phyloP scores from a whole-genome alignment of 306 rosid genomes.

The Cicer yamashitae region DNA sequence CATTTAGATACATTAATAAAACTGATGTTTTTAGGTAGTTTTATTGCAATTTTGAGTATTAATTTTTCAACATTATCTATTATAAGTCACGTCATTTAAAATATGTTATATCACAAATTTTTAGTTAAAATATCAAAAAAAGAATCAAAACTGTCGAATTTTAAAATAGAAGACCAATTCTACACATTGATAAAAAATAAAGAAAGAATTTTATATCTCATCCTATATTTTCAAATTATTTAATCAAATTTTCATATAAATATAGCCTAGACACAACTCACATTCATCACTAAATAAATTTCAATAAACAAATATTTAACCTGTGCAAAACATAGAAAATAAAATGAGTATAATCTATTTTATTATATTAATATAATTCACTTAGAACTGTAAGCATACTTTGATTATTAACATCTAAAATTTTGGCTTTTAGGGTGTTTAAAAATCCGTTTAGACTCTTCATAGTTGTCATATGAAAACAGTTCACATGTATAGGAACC shows the following conservation, averaged over 20 bases:
- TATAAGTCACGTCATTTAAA: too few relatives aligned
- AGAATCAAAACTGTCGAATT: too few relatives aligned
- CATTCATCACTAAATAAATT: not conserved
- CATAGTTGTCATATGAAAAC: not conserved
- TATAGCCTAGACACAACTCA: not conserved
- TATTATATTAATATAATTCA: not conserved
- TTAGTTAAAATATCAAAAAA: too few relatives aligned
- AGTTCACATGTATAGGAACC: not conserved
- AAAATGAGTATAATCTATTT: not conserved
- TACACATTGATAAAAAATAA: too few relatives aligned
- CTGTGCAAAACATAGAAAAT: not conserved
- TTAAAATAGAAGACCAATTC: too few relatives aligned
- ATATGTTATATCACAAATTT: too few relatives aligned
- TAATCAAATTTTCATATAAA: constrained; percentile 1
- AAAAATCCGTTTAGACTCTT: not conserved
- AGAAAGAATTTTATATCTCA: too few relatives aligned
- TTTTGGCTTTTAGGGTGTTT: not conserved
- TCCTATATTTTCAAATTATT: too few relatives aligned
- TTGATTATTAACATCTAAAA: not conserved
- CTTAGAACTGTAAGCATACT: not conserved
- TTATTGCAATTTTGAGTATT: too few relatives aligned
- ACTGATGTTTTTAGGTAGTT: too few relatives aligned
- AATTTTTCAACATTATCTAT: too few relatives aligned
- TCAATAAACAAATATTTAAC: not conserved
- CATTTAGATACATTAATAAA: too few relatives aligned